phyloP scores from a whole-genome alignment of 2,329 filamentous ascomycete genomes.

The Xenosphaeropsis pyriputrescens region DNA sequence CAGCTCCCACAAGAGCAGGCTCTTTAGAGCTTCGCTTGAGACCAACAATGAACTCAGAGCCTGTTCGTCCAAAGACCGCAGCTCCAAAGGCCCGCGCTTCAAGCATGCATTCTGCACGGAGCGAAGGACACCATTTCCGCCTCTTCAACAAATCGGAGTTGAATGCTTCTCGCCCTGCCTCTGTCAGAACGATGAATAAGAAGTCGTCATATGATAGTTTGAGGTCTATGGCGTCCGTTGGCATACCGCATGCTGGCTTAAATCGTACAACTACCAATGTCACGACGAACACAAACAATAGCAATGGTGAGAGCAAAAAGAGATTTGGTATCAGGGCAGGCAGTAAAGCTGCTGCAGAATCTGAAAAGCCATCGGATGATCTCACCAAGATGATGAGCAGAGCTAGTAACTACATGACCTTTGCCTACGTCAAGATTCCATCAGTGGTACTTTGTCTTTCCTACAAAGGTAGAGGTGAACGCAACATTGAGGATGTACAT shows the following conservation, averaged over 20 bases:
- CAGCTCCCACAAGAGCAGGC: slow-evolving; percentile 47
- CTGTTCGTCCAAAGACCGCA: slow-evolving; percentile 6
- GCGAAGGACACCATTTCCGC: slow-evolving; percentile 22
- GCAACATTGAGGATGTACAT: slow-evolving; percentile 93
- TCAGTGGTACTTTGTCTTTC: slow-evolving; percentile 90
- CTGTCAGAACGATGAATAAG: slow-evolving; percentile 11
- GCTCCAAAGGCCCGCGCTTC: slow-evolving; percentile 10
- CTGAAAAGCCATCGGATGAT: slow-evolving; percentile 65
- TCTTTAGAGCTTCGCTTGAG: slow-evolving; percentile 71
- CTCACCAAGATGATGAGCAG: slow-evolving; percentile 92
- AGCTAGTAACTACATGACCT: slow-evolving; percentile 94
- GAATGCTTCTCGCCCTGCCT: slow-evolving; percentile 5
- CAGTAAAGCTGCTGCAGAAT: slow-evolving; percentile 32
- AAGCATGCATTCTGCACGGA: slow-evolving; percentile 12
- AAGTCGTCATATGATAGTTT: slow-evolving; percentile 18
- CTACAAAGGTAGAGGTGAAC: slow-evolving; percentile 91
- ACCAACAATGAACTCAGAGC: slow-evolving; percentile 58
- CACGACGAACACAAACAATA: slow-evolving; percentile 9
- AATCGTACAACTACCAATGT: slow-evolving; percentile 12
- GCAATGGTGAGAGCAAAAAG: slow-evolving; percentile 20
- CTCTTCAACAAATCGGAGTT: slow-evolving; percentile 21
- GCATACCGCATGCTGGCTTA: slow-evolving; percentile 10
- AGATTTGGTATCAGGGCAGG: slow-evolving; percentile 37
- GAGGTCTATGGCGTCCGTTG: slow-evolving; percentile 6
- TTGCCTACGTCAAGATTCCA: slow-evolving; percentile 87